Conservation (phyloP, 257 asterid species). For the Ajuga chamaepitys region DNA sequence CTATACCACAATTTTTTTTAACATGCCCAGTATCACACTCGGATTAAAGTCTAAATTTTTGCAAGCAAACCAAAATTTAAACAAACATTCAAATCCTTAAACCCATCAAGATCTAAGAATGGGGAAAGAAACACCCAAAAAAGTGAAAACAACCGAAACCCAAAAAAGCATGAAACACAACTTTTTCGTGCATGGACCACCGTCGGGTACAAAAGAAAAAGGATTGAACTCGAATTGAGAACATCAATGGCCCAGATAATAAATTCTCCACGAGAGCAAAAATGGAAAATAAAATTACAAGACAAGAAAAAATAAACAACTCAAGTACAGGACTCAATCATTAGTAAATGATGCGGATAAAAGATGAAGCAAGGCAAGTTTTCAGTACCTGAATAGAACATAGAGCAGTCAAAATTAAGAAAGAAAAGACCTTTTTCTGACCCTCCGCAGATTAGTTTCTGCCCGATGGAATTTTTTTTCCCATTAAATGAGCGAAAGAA, state of each 20-base stretch:
- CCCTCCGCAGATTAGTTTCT: conserved; percentile 17
- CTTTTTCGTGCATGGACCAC: conserved; percentile 24
- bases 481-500: neutral
- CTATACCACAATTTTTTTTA: conserved; percentile 12
- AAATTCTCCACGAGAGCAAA: conserved; percentile 14
- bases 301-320: neutral
- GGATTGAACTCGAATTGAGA: conserved; percentile 14
- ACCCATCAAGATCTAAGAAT: conserved; percentile 31
- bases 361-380: neutral
- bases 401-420: conserved; percentile 19
- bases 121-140: neutral
- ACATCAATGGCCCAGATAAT: conserved; percentile 20
- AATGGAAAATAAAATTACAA: neutral
- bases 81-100: conserved; percentile 3
- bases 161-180: neutral
- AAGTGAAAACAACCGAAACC: conserved; percentile 1
- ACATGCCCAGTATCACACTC: conserved; percentile 13
- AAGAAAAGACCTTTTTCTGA: conserved; percentile 18
- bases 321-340: conserved; percentile 20
- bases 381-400: conserved; percentile 26
- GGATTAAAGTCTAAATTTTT: conserved; percentile 12
- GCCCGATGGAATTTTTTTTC: neutral
- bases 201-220: conserved; percentile 10
- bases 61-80: neutral
- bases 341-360: conserved; percentile 18